A percentile compares a stretch with the other conserved stretches of the same genome.
Conservation (phyloP, 805 yeast genomes). For the Yarrowia sp. region DNA sequence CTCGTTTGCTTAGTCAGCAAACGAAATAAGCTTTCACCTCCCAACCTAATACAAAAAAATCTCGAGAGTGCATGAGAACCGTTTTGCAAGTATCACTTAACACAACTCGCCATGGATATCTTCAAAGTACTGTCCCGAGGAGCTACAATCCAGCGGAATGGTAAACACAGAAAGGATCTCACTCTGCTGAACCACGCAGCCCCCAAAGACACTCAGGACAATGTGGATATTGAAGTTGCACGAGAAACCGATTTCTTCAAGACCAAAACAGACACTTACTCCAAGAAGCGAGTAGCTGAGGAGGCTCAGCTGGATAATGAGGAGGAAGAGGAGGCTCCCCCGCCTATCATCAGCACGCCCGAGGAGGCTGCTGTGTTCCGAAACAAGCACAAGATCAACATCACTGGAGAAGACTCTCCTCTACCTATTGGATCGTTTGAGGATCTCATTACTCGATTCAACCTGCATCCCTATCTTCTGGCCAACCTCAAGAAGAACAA, state of each 20-base stretch:
- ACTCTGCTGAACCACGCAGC: constrained; percentile 45
- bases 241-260: constrained; percentile 86
- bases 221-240: constrained; percentile 60
- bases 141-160: constrained; percentile 72
- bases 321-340: constrained; percentile 45
- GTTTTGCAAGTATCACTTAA: not conserved
- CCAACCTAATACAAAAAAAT: constrained; percentile 17
- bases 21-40: constrained; percentile 4
- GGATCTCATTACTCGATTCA: constrained; percentile 74
- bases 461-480: constrained; percentile 64
- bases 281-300: constrained; percentile 46
- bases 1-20: not conserved
- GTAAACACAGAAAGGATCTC: constrained; percentile 52
- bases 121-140: constrained; percentile 87
- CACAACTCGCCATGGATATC: constrained; percentile 71
- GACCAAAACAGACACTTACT: constrained; percentile 54
- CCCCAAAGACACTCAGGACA: constrained; percentile 51
- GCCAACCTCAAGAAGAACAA: constrained; percentile 70
- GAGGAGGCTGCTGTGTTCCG: constrained; percentile 70
- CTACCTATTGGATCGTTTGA: constrained; percentile 88
- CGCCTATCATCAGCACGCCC: constrained; percentile 57
- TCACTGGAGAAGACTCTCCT: constrained; percentile 87
- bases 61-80: constrained; percentile 13
- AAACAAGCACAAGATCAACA: constrained; percentile 66
- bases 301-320: constrained; percentile 40